Conservation (phyloP, 495 filamentous ascomycete species). For the Talaromyces trachyspermus region DNA sequence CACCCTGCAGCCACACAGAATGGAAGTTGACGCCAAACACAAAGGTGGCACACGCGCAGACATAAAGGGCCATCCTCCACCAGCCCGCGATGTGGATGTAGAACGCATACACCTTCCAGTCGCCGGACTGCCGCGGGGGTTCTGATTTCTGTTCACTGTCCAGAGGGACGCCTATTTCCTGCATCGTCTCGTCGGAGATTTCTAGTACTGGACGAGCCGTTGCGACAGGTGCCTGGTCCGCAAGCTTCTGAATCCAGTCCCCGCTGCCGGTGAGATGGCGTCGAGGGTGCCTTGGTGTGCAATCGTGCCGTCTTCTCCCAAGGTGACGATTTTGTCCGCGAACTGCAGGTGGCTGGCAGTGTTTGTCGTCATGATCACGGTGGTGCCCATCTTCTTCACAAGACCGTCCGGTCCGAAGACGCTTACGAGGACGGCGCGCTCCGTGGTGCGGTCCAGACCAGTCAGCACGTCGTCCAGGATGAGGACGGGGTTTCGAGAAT, state of each 20-base stretch:
- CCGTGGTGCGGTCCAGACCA: slow-evolving; percentile 45
- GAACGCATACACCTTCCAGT: too few species aligned
- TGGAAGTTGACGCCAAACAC: slow-evolving; percentile 13
- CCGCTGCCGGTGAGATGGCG: too few species aligned
- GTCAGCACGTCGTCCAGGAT: slow-evolving; percentile 48
- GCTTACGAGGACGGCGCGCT: slow-evolving; percentile 18
- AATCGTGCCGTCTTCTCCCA: too few species aligned
- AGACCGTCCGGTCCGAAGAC: slow-evolving; percentile 19
- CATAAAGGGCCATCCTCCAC: slow-evolving; percentile 22
- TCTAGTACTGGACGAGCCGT: too few species aligned
- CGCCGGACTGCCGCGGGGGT: too few species aligned
- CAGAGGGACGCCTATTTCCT: too few species aligned
- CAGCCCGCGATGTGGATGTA: slow-evolving; percentile 7
- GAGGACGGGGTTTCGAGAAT: slow-evolving; percentile 42
- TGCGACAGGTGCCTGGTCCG: too few species aligned
- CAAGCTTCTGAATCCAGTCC: too few species aligned
- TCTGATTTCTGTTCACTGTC: slow-evolving; percentile 11
- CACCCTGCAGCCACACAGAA: slow-evolving; percentile 32
- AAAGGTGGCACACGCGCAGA: slow-evolving; percentile 23
- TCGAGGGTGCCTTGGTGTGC: too few species aligned
- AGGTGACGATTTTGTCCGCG: slow-evolving; percentile 18
- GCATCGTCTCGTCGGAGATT: too few species aligned
- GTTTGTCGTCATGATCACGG: slow-evolving; percentile 25
- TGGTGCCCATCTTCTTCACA: slow-evolving; percentile 16
- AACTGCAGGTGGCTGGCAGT: slow-evolving; percentile 20